Conservation (phyloP, 768 basidiomycete species). For the Mrakia gelida region DNA sequence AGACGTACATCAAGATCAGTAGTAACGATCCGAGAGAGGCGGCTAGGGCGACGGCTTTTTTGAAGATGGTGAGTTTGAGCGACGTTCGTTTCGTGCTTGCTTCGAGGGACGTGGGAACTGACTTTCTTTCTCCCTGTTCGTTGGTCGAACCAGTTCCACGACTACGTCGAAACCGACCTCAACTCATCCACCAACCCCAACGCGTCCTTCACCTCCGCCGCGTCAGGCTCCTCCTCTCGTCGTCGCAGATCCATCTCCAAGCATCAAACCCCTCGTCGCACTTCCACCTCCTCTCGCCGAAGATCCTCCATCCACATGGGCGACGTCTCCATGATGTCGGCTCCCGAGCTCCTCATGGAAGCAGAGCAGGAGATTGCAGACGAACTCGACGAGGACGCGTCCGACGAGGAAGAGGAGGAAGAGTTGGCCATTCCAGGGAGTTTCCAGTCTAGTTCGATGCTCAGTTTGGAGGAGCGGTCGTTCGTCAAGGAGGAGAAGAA, state of each 20-base stretch:
- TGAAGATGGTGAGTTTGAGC: constrained; percentile 25
- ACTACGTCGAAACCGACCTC: constrained; percentile 23
- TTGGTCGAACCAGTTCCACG: constrained; percentile 27
- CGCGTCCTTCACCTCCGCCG: neutral
- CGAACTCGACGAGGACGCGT: neutral
- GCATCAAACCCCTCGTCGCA: neutral
- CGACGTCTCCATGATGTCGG: constrained; percentile 30
- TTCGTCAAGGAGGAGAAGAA: neutral
- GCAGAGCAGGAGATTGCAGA: constrained; percentile 31
- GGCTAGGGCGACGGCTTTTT: constrained; percentile 27
- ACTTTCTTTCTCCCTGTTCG: neutral
- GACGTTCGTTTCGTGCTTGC: neutral
- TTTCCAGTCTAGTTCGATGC: neutral
- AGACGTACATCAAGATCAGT: constrained; percentile 27
- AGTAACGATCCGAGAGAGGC: constrained; percentile 30
- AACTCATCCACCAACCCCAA: neutral
- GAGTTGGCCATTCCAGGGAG: constrained; percentile 22
- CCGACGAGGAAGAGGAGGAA: constrained; percentile 7
- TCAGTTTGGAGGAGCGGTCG: neutral
- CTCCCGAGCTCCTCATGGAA: constrained; percentile 28
- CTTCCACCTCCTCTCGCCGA: neutral
- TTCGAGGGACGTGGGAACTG: neutral
- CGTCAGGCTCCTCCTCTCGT: neutral
- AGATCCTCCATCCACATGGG: constrained; percentile 1
- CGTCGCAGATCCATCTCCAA: neutral